phyloP scores from a whole-genome alignment of 768 basidiomycete genomes.

The Pleurotus eryngii region DNA sequence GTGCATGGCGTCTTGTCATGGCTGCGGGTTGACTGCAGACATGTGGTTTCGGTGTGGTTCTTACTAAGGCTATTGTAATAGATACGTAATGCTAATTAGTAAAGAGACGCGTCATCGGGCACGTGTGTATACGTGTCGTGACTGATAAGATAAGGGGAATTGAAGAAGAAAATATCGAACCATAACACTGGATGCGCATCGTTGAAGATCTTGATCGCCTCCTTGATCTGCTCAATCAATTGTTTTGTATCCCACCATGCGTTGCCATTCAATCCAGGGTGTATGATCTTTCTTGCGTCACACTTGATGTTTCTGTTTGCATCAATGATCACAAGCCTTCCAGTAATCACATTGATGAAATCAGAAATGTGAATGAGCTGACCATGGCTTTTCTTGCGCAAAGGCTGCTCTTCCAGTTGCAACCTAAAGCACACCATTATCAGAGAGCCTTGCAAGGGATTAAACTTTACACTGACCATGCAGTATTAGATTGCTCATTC shows the following conservation, averaged over 20 bases:
- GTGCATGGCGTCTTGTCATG: no score
- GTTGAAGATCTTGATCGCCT: slow-evolving; percentile 35
- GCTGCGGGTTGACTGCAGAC: no score
- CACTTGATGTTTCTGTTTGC: slow-evolving; percentile 18
- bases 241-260: slow-evolving; percentile 36
- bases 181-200: slow-evolving; percentile 28
- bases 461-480: slow-evolving; percentile 4
- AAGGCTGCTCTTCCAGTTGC: slow-evolving; percentile 16
- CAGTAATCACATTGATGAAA: slow-evolving; percentile 33
- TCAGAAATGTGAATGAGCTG: slow-evolving; percentile 36
- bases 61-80: no score
- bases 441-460: slow-evolving; percentile 11
- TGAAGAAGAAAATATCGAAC: no score
- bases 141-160: no score
- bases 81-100: no score
- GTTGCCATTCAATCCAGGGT: slow-evolving; percentile 32
- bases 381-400: slow-evolving; percentile 32
- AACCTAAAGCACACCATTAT: slow-evolving; percentile 18
- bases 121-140: no score
- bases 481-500: slow-evolving; percentile 16
- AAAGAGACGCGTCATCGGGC: no score
- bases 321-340: slow-evolving; percentile 25
- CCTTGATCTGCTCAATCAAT: slow-evolving; percentile 27
- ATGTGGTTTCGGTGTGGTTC: no score
- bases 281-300: slow-evolving; percentile 33